A percentile compares a stretch with the other conserved stretches of the same genome.
Evolutionary conservation across 1,284 basidiomycete genomes (phyloP).

Genomic region (Papiliotrema flavescens): DNA sequence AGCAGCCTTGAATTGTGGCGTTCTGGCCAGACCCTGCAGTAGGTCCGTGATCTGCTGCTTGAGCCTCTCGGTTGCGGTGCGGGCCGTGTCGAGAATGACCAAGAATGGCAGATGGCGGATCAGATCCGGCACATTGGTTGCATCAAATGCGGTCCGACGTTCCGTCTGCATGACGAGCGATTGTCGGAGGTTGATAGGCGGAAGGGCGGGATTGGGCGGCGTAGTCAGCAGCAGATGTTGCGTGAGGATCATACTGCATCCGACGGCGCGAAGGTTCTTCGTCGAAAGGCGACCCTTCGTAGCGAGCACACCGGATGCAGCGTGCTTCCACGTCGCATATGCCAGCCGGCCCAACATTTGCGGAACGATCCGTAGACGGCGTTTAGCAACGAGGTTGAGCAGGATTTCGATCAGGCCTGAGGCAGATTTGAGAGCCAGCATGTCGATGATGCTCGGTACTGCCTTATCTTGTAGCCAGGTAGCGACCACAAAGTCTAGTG

Average conservation of each 20-base stretch:
- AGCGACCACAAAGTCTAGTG: slow-evolving; percentile 18
- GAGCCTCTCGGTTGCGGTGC: slow-evolving; percentile 19
- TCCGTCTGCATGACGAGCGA: slow-evolving; percentile 36
- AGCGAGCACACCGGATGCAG: slow-evolving; percentile 17
- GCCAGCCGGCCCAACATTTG: slow-evolving; percentile 28
- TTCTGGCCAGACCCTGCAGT: slow-evolving; percentile 28
- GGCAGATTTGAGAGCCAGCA: slow-evolving; percentile 18
- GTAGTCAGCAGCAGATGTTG: slow-evolving; percentile 37
- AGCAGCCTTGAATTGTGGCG: slow-evolving; percentile 45
- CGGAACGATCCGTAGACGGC: slow-evolving; percentile 23
- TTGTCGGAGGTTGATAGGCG: slow-evolving; percentile 34
- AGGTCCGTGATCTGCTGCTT: slow-evolving; percentile 22
- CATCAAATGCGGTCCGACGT: slow-evolving; percentile 31
- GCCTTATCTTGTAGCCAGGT: slow-evolving; percentile 19
- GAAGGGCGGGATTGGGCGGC: slow-evolving; percentile 23
- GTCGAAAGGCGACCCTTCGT: slow-evolving; percentile 25
- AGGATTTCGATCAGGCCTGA: slow-evolving; percentile 21
- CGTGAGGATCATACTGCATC: slow-evolving; percentile 27
- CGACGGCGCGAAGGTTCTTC: slow-evolving; percentile 26
- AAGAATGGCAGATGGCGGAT: slow-evolving; percentile 41
- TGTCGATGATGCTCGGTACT: slow-evolving; percentile 14
- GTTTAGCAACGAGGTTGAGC: slow-evolving; percentile 28
- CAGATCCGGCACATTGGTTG: slow-evolving; percentile 25
- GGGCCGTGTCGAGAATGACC: slow-evolving; percentile 30
- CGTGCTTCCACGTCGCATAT: slow-evolving; percentile 36